Base-by-base conservation (phyloP, 352 stramenopile genomes). In the Globisporangium sylvaticum region DNA sequence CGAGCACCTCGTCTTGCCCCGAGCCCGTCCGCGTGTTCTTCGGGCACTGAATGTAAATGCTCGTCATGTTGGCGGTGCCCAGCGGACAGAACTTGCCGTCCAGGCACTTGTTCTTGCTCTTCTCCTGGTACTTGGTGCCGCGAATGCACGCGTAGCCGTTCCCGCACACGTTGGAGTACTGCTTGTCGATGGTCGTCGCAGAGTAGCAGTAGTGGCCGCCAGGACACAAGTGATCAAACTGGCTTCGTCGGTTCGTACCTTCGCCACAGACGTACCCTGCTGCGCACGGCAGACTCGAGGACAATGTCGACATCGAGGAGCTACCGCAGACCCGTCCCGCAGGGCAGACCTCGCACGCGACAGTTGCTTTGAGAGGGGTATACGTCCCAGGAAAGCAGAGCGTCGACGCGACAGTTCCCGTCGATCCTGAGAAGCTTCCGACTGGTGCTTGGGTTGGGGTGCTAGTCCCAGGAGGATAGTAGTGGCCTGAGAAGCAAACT, bases 381-480 rank as follows among this genome's bases (percentile, higher is more conserved):
- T 98, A 99, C 5, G 95, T 99, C 8, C 96, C 97, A 3, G 97
- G 97, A 53, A 99, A 98, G 75, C 97, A 99, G 37, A 99, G 77
- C 39, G 89, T 98, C 7, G 94, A 81, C 4, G 92, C 93, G 29
- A 99, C 96, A 0, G 86, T 95, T 1, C 96, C 94, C 3, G 81
- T 87, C 2, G 84, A 79, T 0, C 78, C 82, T 5, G 94, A 80
- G 73, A 98, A 99, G 27, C 87, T 97, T 2, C 97, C 97, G 0
- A 97, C 83, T 14, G 95, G 96, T 31, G 94, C 89, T 70, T 98
- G 79, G 7, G 88, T 92, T 0, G 97, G 97, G 18, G 87, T 85
- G 24, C 75, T 84, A 4, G 92, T 91, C 0, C 91, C 91, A 24
- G 93, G 89, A 32, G 95, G 95, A 72, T 97, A 99, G 71, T 98